These are phyloP conservation scores for Colletotrichum navitas DNA, from an alignment of 2,329 filamentous ascomycete genomes.

Conservation along the genomic window DNA sequence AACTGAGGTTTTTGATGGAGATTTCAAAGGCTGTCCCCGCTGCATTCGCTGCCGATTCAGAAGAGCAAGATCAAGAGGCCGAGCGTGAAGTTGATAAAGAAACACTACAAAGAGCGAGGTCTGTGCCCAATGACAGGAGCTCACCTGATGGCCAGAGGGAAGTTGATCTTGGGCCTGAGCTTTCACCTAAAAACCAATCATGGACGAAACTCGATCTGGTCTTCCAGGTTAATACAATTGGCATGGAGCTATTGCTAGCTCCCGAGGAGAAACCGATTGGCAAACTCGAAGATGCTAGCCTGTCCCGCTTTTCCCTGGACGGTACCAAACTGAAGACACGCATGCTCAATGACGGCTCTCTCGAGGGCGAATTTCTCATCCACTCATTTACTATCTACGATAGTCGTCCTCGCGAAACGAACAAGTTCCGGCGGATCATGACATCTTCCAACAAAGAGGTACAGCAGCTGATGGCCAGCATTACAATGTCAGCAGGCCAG, in stretches of 20 bases:
- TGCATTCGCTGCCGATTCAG: constrained; percentile 82
- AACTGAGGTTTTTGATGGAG: constrained; percentile 89
- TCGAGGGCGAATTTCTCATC: constrained; percentile 94
- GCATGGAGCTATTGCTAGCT: constrained; percentile 86
- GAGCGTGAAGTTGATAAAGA: constrained; percentile 77
- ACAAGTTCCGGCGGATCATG: constrained; percentile 99
- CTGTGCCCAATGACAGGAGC: constrained; percentile 52
- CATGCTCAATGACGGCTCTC: constrained; percentile 90
- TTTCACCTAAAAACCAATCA: constrained; percentile 74
- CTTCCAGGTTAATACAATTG: constrained; percentile 89
- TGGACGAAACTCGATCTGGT: constrained; percentile 96
- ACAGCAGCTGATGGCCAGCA: constrained; percentile 97
- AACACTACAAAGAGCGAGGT: constrained; percentile 61
- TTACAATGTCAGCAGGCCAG: constrained; percentile 89
- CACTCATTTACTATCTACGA: constrained; percentile 96
- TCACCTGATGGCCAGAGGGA: constrained; percentile 55
- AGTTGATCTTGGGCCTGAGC: constrained; percentile 75
- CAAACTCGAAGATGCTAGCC: constrained; percentile 80
- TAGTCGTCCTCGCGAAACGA: constrained; percentile 87
- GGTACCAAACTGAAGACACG: constrained; percentile 91
- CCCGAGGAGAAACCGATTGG: constrained; percentile 82
- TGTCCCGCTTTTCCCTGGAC: constrained; percentile 95
- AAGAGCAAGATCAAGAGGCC: constrained; percentile 79
- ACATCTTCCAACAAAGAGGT: constrained; percentile 94
- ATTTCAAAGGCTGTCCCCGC: constrained; percentile 89